phyloP scores from a whole-genome alignment of 179 eudicot genomes.

The Gypsophila paniculata region DNA sequence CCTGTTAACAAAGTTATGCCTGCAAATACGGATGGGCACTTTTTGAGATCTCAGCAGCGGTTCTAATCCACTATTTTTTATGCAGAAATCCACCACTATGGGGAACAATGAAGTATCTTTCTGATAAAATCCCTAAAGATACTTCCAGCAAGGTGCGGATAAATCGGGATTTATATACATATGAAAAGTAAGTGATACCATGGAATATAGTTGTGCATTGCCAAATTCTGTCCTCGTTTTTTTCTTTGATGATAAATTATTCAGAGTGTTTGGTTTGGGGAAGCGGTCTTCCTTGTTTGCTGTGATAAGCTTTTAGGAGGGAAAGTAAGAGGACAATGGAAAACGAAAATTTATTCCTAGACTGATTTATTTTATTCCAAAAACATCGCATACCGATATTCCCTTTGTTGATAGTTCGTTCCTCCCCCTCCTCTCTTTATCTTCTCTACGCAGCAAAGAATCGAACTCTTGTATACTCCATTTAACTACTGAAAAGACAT shows the following conservation, averaged over 20 bases:
- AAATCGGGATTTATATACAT: conserved; percentile 82
- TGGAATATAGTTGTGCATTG: neutral
- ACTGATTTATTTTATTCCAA: neutral
- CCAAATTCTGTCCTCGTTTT: neutral
- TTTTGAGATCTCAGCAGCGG: neutral
- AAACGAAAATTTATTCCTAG: neutral
- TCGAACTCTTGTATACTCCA: neutral
- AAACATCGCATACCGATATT: neutral
- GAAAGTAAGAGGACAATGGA: neutral
- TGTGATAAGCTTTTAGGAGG: neutral
- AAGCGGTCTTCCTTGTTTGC: neutral
- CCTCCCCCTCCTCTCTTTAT: neutral
- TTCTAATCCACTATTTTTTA: conserved; percentile 21
- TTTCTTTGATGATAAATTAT: neutral
- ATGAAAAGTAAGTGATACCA: conserved; percentile 65
- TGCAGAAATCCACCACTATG: conserved; percentile 93
- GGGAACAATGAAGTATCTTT: conserved; percentile 97
- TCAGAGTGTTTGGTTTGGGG: neutral
- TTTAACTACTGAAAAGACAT: neutral
- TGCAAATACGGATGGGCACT: neutral
- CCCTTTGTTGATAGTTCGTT: neutral
- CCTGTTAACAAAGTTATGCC: neutral
- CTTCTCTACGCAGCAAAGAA: neutral
- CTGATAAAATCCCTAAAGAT: conserved; percentile 96
- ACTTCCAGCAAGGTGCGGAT: conserved; percentile 96